Evolutionary conservation across 345 rosid species (phyloP), one percentile per base, ranked within the genome.

Genomic region (Sapria himalayana): DNA sequence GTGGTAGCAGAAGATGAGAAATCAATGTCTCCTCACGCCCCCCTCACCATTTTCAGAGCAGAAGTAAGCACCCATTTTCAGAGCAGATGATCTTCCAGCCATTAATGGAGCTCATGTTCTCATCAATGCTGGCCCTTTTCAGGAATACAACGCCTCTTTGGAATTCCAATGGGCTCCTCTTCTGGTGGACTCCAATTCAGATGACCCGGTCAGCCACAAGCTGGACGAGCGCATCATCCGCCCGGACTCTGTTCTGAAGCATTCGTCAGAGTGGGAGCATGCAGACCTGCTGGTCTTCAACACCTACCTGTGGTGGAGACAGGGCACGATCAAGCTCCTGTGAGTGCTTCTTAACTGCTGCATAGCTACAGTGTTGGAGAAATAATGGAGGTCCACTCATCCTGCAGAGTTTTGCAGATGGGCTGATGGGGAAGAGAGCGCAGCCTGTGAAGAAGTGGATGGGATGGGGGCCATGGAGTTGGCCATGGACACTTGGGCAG

Each of bases 251-350:
- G 78, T 89, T 49, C 78, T 74, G 18, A 76, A 61, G 65, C 98
- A 89, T 72, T 71, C 95, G 12, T 58, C 85, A 9, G 56, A 57
- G 59, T 89, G 95, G 98, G 77, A 79, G 59, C 76, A 67, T 39
- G 98, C 93, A 23, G 95, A 89, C 48, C 74, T 82, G 48, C 60
- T 89, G 32, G 66, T 89, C 37, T 89, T 89, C 61, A 89, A 89
- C 55, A 59, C 95, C 0, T 89, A 89, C 61, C 61, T 89, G 67
- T 89, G 98, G 98, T 89, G 98, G 98, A 82, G 98, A 60, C 93
- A 79, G 66, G 91, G 71, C 40, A 78, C 98, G 18, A 75, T 89
- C 33, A 89, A 82, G 74, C 60, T 89, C 31, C 56, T 50, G 98
- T 82, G 49, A 64, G 82, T 65, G 19, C 39, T 38, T 15, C n/a